phyloP scores from a whole-genome alignment of 2,329 filamentous ascomycete species.

The Dactylellina drechsleri region DNA sequence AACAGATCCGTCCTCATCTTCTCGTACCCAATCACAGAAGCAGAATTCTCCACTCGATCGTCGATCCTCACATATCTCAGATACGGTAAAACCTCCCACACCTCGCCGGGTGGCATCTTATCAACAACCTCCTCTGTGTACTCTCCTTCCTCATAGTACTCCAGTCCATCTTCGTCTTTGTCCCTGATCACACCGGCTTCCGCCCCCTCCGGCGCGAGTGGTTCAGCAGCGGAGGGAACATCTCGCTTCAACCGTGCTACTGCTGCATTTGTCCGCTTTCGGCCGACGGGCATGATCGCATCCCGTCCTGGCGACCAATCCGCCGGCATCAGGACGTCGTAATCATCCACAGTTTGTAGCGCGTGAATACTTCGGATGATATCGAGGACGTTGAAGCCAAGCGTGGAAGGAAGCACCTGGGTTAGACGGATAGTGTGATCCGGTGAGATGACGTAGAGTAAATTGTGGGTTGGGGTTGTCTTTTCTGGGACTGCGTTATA shows the following conservation, averaged over 20 bases:
- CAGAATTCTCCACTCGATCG: constrained; percentile 47
- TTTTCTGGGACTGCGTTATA: background rate
- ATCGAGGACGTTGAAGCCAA: constrained; percentile 48
- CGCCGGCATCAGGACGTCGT: constrained; percentile 40
- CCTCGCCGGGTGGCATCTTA: constrained; percentile 46
- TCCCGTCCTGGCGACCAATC: constrained; percentile 44
- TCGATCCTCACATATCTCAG: constrained; percentile 49
- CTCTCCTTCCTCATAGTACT: constrained; percentile 26
- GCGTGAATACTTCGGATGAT: constrained; percentile 38
- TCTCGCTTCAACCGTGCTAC: constrained; percentile 28
- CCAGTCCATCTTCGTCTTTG: constrained; percentile 36
- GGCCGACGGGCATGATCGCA: constrained; percentile 35
- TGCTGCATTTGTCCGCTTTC: constrained; percentile 11
- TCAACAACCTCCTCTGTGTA: constrained; percentile 32
- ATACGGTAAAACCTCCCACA: constrained; percentile 48
- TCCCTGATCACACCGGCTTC: constrained; percentile 24
- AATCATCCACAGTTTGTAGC: constrained; percentile 43
- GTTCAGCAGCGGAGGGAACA: constrained; percentile 11
- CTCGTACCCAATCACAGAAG: constrained; percentile 50
- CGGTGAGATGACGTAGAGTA: constrained; percentile 41
- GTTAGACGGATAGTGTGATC: constrained; percentile 38
- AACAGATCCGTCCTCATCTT: constrained; percentile 44
- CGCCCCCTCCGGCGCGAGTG: background rate
- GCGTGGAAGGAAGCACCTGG: constrained; percentile 12
- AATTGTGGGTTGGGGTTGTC: constrained; percentile 12